Base-by-base conservation (phyloP, 2,329 filamentous ascomycete species). In the Fonsecaea monophora region DNA sequence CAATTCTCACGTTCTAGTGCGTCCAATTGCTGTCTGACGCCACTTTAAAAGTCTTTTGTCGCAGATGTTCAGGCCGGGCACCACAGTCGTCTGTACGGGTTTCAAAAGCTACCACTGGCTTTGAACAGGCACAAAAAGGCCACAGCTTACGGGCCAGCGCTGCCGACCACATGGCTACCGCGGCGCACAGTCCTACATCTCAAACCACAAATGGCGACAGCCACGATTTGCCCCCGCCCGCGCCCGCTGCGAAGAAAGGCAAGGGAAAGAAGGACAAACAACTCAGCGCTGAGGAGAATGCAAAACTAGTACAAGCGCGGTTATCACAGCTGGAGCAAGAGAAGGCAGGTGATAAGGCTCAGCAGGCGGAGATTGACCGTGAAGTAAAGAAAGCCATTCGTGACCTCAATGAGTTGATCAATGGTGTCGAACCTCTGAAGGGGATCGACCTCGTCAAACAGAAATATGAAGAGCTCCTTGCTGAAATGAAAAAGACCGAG, bases 241-340 rank as follows among this genome's bases (percentile, higher is more conserved):
- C 65, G 34, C 79, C 81, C 74, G 80, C 86, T 64, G 81, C 82
- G 64, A 95, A 93, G 82, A 95, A 95, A 80, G 63, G 56, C 53
- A 74, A 73, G 60, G 87, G 84, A 64, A 96, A 96, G 82, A 87
- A 85, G 73, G 96, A 96, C 82, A 96, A 96, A 81, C 83, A 86
- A 56, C 82, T 92, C 71, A 94, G 97, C 77, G 91, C 92, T 21
- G 92, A 88, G 74, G 95, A 98, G 80, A 93, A 94, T 55, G 92
- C 92, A 68, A 96, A 97, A 80, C 86, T 97, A 71, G 87, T 99
- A 60, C 90, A 94, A 70, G 92, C 94, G 69, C 92, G 96, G 76
- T 97, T 99, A 77, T 94, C 93, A 25, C 95, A 98, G 81, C 83
- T 99, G 66, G 95, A 99, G 79, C 91, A 92, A 70, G 94, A 97